A percentile compares a stretch with the other conserved stretches of the same genome.
These are phyloP conservation scores for Suhomyces kunorum DNA, from an alignment of 1,139 yeast genomes.

Conservation along the genomic window DNA sequence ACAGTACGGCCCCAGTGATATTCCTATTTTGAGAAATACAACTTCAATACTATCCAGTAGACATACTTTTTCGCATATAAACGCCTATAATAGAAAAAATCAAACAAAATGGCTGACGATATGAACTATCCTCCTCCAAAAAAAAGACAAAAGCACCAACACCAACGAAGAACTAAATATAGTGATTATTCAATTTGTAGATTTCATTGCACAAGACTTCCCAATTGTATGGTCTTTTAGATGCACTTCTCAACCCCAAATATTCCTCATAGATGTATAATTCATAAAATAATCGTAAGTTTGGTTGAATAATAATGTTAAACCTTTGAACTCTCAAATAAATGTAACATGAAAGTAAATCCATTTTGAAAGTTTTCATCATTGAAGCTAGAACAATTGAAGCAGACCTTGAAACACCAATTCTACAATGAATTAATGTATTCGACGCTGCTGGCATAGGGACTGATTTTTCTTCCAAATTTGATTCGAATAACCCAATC, in stretches of 20 bases:
- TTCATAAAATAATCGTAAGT: constrained; percentile 82
- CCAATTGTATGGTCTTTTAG: constrained; percentile 29
- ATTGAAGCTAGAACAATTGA: constrained; percentile 88
- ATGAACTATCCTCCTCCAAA: too few species aligned
- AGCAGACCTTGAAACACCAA: constrained; percentile 90
- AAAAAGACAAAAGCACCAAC: too few species aligned
- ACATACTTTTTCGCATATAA: not conserved
- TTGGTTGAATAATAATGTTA: constrained; percentile 90
- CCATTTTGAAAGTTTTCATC: constrained; percentile 68
- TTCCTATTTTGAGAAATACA: too few species aligned
- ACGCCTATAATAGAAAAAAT: constrained; percentile 6
- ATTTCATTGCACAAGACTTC: constrained; percentile 39
- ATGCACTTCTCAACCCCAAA: constrained; percentile 23
- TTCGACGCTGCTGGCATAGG: not conserved
- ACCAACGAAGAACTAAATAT: constrained; percentile 19
- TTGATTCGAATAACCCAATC: constrained; percentile 20
- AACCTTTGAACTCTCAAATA: constrained; percentile 81
- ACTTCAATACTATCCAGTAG: too few species aligned
- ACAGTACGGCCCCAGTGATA: too few species aligned
- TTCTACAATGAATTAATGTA: constrained; percentile 83
- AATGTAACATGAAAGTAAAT: constrained; percentile 72
- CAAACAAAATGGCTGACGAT: not conserved
- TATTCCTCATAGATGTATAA: constrained; percentile 75
- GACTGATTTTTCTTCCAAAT: not conserved
- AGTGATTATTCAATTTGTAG: constrained; percentile 35